Conservation (phyloP, 306 rosid genomes). For the Sphenostylis stenocarpa region DNA sequence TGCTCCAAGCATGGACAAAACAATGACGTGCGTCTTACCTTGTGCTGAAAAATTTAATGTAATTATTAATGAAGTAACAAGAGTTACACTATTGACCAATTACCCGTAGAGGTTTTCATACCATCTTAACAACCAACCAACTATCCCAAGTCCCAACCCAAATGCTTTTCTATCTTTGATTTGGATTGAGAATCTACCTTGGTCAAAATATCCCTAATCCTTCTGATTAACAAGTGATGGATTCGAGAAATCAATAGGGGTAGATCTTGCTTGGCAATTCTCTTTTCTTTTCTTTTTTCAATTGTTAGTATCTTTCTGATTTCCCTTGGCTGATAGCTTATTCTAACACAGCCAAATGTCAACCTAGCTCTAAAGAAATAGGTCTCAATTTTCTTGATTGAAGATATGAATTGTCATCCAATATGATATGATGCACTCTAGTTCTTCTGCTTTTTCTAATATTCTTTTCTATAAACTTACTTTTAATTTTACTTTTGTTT, state of each 20-base stretch:
- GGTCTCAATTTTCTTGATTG: neutral
- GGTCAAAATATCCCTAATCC: neutral
- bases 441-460: neutral
- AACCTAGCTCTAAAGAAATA: neutral
- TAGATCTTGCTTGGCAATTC: neutral
- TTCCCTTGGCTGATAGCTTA: neutral
- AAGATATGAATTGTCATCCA: neutral
- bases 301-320: neutral
- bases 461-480: neutral
- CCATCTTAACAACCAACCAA: neutral
- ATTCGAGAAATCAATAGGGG: neutral
- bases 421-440: neutral
- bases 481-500: conserved; percentile 1
- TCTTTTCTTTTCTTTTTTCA: neutral
- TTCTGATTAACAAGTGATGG: neutral
- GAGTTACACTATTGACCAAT: neutral
- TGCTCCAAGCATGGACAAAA: neutral
- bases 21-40: neutral
- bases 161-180: neutral
- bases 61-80: neutral
- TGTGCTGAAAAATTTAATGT: neutral
- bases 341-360: neutral
- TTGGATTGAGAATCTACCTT: neutral
- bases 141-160: neutral
- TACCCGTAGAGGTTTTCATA: neutral